phyloP scores from a whole-genome alignment of 805 yeast species.

The Kregervanrija delftensis region DNA sequence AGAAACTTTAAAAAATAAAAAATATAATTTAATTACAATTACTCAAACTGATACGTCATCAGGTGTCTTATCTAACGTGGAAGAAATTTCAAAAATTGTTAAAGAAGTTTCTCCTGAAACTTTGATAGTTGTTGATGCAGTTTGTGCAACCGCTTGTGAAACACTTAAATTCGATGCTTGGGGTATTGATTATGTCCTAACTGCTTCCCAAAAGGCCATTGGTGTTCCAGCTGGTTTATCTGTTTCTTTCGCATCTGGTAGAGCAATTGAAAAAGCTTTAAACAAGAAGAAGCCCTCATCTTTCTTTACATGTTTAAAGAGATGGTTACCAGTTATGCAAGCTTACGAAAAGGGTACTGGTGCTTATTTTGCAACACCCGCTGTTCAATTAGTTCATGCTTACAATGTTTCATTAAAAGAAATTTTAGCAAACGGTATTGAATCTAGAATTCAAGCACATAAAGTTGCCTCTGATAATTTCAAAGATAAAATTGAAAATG shows the following conservation, averaged over 20 bases:
- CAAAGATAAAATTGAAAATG: conserved; percentile 46
- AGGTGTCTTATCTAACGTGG: conserved; percentile 77
- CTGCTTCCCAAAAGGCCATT: conserved; percentile 93
- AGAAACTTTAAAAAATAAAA: conserved; percentile 37
- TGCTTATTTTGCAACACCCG: conserved; percentile 96
- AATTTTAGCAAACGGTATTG: conserved; percentile 47
- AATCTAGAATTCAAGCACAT: conserved; percentile 58
- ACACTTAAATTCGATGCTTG: conserved; percentile 77
- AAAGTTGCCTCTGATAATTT: conserved; percentile 54
- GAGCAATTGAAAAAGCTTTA: conserved; percentile 63
- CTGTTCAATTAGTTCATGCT: conserved; percentile 80
- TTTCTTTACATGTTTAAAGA: conserved; percentile 65
- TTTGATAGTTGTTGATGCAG: conserved; percentile 84
- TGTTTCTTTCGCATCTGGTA: conserved; percentile 63
- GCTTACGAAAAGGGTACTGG: conserved; percentile 75
- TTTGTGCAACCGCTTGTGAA: conserved; percentile 91
- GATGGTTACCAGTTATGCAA: conserved; percentile 85
- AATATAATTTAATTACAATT: conserved; percentile 66
- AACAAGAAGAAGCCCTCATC: conserved; percentile 40
- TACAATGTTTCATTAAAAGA: conserved; percentile 69
- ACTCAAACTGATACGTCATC: conserved; percentile 97
- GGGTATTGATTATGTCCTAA: conserved; percentile 82
- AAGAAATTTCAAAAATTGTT: conserved; percentile 53
- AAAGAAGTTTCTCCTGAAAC: conserved; percentile 69
- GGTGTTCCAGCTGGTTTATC: conserved; percentile 93